Evolutionary conservation across 208 protist species (phyloP).

Genomic region (Trypanosoma avium): DNA sequence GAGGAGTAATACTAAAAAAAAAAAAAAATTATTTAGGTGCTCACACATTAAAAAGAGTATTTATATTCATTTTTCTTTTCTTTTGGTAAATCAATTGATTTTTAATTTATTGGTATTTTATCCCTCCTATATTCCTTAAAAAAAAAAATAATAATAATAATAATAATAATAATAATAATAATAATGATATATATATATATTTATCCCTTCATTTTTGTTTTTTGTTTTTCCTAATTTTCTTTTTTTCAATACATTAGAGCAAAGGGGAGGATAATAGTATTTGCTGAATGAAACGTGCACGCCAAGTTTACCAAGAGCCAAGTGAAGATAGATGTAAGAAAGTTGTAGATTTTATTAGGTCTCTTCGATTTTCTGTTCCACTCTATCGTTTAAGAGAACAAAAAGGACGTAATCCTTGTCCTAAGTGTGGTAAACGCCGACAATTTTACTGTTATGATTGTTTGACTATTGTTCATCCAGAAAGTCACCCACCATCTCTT

Average conservation of each 20-base stretch:
- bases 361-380: slow-evolving; percentile 71
- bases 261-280: background rate
- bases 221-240: slow-evolving; percentile 19
- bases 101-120: too few relatives aligned
- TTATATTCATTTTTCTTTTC: too few relatives aligned
- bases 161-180: background rate
- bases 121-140: background rate
- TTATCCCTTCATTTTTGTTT: slow-evolving; percentile 13
- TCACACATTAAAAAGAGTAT: background rate
- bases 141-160: background rate
- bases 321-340: slow-evolving; percentile 49
- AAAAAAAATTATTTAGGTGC: slow-evolving; percentile 6
- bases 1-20: slow-evolving; percentile 24
- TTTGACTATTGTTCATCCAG: slow-evolving; percentile 78
- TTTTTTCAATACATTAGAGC: background rate
- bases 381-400: slow-evolving; percentile 57
- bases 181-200: too few relatives aligned
- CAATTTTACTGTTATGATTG: slow-evolving; percentile 92
- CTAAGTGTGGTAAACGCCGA: slow-evolving; percentile 70
- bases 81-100: too few relatives aligned
- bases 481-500: slow-evolving; percentile 75
- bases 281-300: slow-evolving; percentile 60
- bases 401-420: slow-evolving; percentile 63
- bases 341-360: slow-evolving; percentile 67
- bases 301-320: slow-evolving; percentile 64